These are phyloP conservation scores for Capsella rubella DNA, from an alignment of 441 rosid genomes.

Conservation along the genomic window DNA sequence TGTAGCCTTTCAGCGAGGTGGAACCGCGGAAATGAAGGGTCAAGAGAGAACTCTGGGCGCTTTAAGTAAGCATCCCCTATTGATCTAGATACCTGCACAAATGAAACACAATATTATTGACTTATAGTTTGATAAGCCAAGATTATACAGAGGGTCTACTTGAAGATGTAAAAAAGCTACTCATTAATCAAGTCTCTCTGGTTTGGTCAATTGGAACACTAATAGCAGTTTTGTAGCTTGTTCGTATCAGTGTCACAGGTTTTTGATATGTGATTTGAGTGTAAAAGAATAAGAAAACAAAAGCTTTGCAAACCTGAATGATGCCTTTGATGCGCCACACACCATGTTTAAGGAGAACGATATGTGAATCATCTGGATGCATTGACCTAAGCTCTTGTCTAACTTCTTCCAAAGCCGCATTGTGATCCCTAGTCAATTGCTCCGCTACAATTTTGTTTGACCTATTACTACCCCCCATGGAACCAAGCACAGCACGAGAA, in stretches of 20 bases:
- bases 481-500: conserved; percentile 90
- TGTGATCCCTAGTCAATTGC: conserved; percentile 84
- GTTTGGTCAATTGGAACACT: not conserved
- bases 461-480: conserved; percentile 41
- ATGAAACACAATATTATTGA: conserved; percentile 5
- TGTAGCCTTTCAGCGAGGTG: conserved; percentile 75
- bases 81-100: conserved; percentile 82
- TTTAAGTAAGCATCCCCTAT: conserved; percentile 97
- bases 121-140: conserved; percentile 6
- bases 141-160: not conserved
- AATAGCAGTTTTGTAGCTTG: conserved; percentile 4
- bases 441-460: conserved; percentile 80
- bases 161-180: conserved; percentile 1
- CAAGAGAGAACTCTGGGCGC: conserved; percentile 79
- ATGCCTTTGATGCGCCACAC: conserved; percentile 97
- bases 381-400: conserved; percentile 83
- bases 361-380: conserved; percentile 88
- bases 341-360: conserved; percentile 80
- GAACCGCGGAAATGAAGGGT: conserved; percentile 79
- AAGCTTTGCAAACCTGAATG: conserved; percentile 68
- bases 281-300: no score
- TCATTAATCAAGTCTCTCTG: not conserved
- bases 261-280: not conserved
- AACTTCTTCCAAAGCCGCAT: conserved; percentile 85
- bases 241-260: not conserved